Evolutionary conservation across 305 asterid genomes (phyloP).

Genomic region (Andrographis paniculata): DNA sequence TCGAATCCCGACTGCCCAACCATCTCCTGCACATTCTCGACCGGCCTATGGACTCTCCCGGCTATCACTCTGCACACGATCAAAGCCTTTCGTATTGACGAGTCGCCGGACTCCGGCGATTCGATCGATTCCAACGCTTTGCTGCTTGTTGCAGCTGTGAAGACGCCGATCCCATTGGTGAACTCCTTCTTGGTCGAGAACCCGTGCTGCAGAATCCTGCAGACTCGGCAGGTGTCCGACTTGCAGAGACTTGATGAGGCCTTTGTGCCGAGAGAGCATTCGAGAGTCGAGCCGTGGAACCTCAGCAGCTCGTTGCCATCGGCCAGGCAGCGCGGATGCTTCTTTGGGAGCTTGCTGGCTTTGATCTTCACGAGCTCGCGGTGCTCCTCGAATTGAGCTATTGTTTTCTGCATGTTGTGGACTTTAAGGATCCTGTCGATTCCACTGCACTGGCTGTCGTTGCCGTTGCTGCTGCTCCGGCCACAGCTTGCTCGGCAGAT

Average conservation of each 20-base stretch:
- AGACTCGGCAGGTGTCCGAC: slow-evolving; percentile 53
- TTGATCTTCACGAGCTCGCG: slow-evolving; percentile 74
- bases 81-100: slow-evolving; percentile 40
- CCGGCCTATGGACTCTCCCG: slow-evolving; percentile 82
- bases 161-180: slow-evolving; percentile 48
- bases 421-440: slow-evolving; percentile 75
- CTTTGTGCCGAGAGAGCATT: slow-evolving; percentile 53
- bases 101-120: slow-evolving; percentile 10
- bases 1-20: slow-evolving; percentile 72
- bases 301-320: slow-evolving; percentile 88
- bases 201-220: slow-evolving; percentile 55
- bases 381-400: slow-evolving; percentile 81
- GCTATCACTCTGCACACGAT: slow-evolving; percentile 89
- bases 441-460: too few species aligned
- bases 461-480: slow-evolving; percentile 26
- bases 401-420: slow-evolving; percentile 77
- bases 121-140: slow-evolving; percentile 62
- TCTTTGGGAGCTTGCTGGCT: slow-evolving; percentile 62
- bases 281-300: slow-evolving; percentile 61
- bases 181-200: slow-evolving; percentile 40
- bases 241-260: slow-evolving; percentile 52
- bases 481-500: slow-evolving; percentile 57
- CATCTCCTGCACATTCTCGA: slow-evolving; percentile 65
- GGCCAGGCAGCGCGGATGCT: slow-evolving; percentile 84
- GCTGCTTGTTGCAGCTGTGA: slow-evolving; percentile 75